Base-by-base conservation (phyloP, 768 basidiomycete genomes). In the Fistulinella prunicolor region DNA sequence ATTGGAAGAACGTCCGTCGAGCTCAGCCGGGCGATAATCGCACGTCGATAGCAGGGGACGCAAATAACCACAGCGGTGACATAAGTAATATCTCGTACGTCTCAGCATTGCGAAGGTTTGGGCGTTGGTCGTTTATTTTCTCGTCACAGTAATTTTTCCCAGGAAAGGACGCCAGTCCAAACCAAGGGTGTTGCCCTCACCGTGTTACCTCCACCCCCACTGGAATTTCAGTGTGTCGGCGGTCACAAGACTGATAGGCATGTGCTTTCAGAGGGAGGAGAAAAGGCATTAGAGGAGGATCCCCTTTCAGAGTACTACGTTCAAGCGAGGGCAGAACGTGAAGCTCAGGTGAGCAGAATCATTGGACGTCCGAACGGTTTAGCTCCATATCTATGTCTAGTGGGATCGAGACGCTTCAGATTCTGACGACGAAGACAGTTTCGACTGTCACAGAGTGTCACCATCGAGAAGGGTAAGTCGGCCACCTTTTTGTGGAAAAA, bases 231-330 rank as follows among this genome's bases (percentile, higher is more conserved):
- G 26, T 9, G 14, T 23, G 26, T 47, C 24, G 48, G 39, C 4
- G 20, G 38, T 30, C 43, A 26, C 30, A 52, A 47, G 21, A n/a
- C 21, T 21, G 35, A 44, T n/a, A 44, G 28, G 2, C 45, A 8
- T 32, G 48, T 43, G 26, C 29, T 9, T 34, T 40, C 40, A 16
- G 38, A 34, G 19, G 42, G 38, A 32, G 50, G 8, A n/a, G 37
- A 30, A 22, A 51, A 38, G 23, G 28, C 22, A 13, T 55, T 51
- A 29, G 46, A 19, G 13, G 54, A 51, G 32, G 86, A 89, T 59
- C 84, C 86, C 0, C 67, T 89, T 44, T 77, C 78, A 1, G 76
- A 81, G 51, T 86, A 84, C 57, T 88, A 87, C 56, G 73, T 68
- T 3, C 66, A 73, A 54, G 86, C 85, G 2, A 74, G 66, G 40